Percentiles rank a stretch among this genome's conserved stretches.
Conservation (phyloP, 805 yeast genomes). For the Teunomyces barrocoloradensis region DNA sequence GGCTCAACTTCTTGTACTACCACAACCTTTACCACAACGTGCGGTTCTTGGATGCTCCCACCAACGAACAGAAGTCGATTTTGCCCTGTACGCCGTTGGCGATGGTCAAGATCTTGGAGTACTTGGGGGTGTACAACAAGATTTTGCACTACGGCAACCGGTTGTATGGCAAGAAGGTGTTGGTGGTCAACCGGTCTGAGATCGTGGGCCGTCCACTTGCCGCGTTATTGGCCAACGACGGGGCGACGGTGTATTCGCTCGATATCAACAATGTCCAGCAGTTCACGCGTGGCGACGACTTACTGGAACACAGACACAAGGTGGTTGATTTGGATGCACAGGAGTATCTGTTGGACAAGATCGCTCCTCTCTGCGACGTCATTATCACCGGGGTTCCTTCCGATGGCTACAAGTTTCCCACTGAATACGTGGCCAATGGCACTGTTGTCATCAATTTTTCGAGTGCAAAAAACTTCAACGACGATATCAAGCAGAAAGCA, state of each 20-base stretch:
- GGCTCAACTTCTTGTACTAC: slow-evolving; percentile 84
- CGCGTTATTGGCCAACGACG: slow-evolving; percentile 93
- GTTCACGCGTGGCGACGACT: slow-evolving; percentile 92
- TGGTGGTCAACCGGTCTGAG: slow-evolving; percentile 90
- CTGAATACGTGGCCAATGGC: slow-evolving; percentile 76
- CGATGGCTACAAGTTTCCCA: slow-evolving; percentile 79
- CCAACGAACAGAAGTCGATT: slow-evolving; percentile 69
- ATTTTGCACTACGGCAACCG: slow-evolving; percentile 86
- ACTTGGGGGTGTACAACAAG: slow-evolving; percentile 80
- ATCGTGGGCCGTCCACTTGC: slow-evolving; percentile 98
- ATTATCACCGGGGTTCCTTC: slow-evolving; percentile 95
- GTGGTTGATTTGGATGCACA: slow-evolving; percentile 56
- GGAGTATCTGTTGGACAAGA: slow-evolving; percentile 53
- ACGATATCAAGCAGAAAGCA: slow-evolving; percentile 79
- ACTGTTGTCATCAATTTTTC: slow-evolving; percentile 90
- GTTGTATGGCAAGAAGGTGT: slow-evolving; percentile 86
- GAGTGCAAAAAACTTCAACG: slow-evolving; percentile 82
- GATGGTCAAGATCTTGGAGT: slow-evolving; percentile 87
- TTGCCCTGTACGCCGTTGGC: slow-evolving; percentile 97
- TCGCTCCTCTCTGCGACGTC: slow-evolving; percentile 79
- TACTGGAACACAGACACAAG: slow-evolving; percentile 76
- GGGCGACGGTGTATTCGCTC: slow-evolving; percentile 92
- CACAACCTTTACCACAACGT: slow-evolving; percentile 94
- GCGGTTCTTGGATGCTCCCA: slow-evolving; percentile 74
- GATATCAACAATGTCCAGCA: slow-evolving; percentile 85